Conservation (phyloP, 305 asterid genomes). For the Caryopteris hybrid region DNA sequence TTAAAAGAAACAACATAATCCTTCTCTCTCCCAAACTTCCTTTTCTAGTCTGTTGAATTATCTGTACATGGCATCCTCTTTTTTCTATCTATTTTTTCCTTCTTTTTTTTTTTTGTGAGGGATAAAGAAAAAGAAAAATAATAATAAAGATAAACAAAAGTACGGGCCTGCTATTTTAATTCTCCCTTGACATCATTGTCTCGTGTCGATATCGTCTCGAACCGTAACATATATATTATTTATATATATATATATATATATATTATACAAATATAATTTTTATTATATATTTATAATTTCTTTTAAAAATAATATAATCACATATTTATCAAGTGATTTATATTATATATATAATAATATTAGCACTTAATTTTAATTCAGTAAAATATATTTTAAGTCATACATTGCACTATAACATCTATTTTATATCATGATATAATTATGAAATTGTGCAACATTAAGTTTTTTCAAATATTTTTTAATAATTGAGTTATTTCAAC, state of each 20-base stretch:
- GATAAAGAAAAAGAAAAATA: background rate
- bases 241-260: no score
- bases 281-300: background rate
- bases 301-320: no score
- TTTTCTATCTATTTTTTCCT: background rate
- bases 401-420: no score
- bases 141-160: background rate
- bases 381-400: no score
- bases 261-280: background rate
- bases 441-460: no score
- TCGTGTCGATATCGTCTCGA: background rate
- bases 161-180: constrained; percentile 1
- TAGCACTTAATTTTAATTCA: no score
- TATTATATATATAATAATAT: no score
- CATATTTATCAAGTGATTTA: no score
- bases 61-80: constrained; percentile 9
- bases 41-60: constrained; percentile 25
- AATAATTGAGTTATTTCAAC: no score
- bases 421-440: no score
- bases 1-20: constrained; percentile 47
- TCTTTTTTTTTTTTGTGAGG: background rate
- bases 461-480: no score
- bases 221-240: background rate
- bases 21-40: constrained; percentile 32
- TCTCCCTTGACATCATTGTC: constrained; percentile 4